These are phyloP conservation scores for Boletellus deceptivus DNA, from an alignment of 1,284 basidiomycete genomes.

Conservation along the genomic window DNA sequence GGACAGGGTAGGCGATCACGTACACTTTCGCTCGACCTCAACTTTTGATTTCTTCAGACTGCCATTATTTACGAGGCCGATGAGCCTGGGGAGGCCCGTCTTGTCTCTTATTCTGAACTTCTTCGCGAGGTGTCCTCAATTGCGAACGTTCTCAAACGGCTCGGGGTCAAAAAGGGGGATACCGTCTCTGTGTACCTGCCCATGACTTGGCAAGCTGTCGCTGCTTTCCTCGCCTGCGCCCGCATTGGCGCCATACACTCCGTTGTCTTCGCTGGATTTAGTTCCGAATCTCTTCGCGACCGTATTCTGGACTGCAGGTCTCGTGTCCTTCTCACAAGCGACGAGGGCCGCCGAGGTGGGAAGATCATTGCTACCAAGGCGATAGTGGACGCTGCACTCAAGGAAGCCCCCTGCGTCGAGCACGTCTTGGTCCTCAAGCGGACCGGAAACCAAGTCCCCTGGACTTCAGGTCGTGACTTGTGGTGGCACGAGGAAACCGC, in stretches of 20 bases:
- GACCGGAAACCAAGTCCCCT: slow-evolving; percentile 84
- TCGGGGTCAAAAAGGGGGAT: slow-evolving; percentile 96
- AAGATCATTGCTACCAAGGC: slow-evolving; percentile 95
- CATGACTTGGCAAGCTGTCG: slow-evolving; percentile 92
- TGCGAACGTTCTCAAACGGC: slow-evolving; percentile 88
- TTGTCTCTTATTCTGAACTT: slow-evolving; percentile 83
- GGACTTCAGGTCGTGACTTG: slow-evolving; percentile 83
- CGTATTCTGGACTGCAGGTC: slow-evolving; percentile 89
- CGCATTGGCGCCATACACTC: slow-evolving; percentile 97
- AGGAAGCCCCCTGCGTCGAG: slow-evolving; percentile 83
- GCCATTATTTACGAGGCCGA: slow-evolving; percentile 99
- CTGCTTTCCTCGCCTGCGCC: slow-evolving; percentile 95
- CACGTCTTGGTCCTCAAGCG: slow-evolving; percentile 90
- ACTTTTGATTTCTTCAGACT: slow-evolving; percentile 40
- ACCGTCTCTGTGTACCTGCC: slow-evolving; percentile 89
- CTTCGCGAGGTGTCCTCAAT: slow-evolving; percentile 86
- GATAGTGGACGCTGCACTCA: slow-evolving; percentile 91
- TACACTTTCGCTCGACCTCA: neutral
- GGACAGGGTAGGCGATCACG: slow-evolving; percentile 60
- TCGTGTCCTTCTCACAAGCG: slow-evolving; percentile 90
- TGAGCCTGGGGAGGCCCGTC: slow-evolving; percentile 80
- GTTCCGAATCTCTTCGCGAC: slow-evolving; percentile 94
- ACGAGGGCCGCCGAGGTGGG: slow-evolving; percentile 93
- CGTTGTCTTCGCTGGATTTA: slow-evolving; percentile 99
- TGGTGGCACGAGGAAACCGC: slow-evolving; percentile 96